phyloP scores from a whole-genome alignment of 2,329 filamentous ascomycete genomes.

The Akanthomyces lecanii region DNA sequence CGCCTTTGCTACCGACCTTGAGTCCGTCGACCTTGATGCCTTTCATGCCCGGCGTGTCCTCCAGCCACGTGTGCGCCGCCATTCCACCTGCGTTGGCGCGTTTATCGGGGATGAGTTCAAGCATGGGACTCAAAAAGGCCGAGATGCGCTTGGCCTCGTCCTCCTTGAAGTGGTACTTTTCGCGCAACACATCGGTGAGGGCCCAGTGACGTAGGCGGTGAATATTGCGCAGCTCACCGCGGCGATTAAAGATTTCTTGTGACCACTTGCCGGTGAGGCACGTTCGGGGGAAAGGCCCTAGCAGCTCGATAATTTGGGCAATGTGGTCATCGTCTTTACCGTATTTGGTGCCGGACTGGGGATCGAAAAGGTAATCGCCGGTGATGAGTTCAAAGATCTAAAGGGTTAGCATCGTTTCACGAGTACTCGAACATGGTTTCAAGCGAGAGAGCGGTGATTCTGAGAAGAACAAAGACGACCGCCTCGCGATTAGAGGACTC shows the following conservation, averaged over 20 bases:
- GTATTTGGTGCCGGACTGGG: constrained; percentile 97
- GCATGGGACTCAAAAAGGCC: constrained; percentile 84
- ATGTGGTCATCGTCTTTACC: constrained; percentile 99
- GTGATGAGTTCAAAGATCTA: constrained; percentile 97
- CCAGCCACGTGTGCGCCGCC: constrained; percentile 78
- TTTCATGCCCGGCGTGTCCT: constrained; percentile 86
- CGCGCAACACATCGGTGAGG: constrained; percentile 82
- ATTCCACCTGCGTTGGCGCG: constrained; percentile 95
- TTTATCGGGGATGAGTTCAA: constrained; percentile 82
- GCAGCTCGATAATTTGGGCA: constrained; percentile 94
- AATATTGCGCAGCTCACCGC: constrained; percentile 95
- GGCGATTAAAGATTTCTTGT: constrained; percentile 97
- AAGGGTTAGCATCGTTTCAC: neutral
- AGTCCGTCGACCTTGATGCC: constrained; percentile 67
- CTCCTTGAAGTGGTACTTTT: constrained; percentile 93
- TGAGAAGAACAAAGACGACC: too few species aligned
- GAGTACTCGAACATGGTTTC: neutral
- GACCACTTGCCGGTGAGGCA: constrained; percentile 95
- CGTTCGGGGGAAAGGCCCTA: constrained; percentile 89
- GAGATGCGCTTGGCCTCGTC: constrained; percentile 74
- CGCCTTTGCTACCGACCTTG: constrained; percentile 74
- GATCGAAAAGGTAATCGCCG: constrained; percentile 96
- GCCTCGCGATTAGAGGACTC: constrained; percentile 22
- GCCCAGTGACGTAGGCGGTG: constrained; percentile 96
- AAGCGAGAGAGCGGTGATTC: too few species aligned